phyloP scores from a whole-genome alignment of 371 early-diverging fungal genomes.

The Basidiobolus heterosporus region DNA sequence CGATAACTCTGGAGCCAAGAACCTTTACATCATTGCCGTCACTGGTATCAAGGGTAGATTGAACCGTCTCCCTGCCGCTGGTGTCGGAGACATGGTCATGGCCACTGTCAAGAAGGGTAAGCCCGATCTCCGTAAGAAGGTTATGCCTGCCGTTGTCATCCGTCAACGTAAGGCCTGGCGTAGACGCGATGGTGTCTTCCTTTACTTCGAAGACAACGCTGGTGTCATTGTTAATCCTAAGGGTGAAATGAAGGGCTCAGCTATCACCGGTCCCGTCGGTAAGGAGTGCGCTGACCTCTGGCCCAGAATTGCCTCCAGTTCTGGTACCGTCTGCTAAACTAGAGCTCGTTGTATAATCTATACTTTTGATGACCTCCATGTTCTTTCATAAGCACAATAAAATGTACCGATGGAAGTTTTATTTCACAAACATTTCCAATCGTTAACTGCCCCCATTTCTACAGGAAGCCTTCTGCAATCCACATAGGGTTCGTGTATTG shows the following conservation, averaged over 20 bases:
- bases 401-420: too few relatives aligned
- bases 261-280: slow-evolving; percentile 99
- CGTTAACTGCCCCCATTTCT: too few relatives aligned
- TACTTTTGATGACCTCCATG: too few relatives aligned
- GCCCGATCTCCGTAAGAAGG: slow-evolving; percentile 99
- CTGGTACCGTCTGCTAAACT: too few relatives aligned
- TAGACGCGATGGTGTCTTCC: slow-evolving; percentile 97
- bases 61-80: slow-evolving; percentile 97
- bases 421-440: too few relatives aligned
- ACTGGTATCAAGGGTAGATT: slow-evolving; percentile 92
- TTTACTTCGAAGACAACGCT: slow-evolving; percentile 97
- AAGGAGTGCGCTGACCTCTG: slow-evolving; percentile 99
- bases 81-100: slow-evolving; percentile 99
- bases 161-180: slow-evolving; percentile 99
- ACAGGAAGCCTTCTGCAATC: too few relatives aligned
- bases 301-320: slow-evolving; percentile 99
- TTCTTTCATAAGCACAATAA: too few relatives aligned
- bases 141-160: slow-evolving; percentile 97
- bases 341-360: slow-evolving; percentile 41
- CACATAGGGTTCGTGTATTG: too few relatives aligned
- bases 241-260: slow-evolving; percentile 99
- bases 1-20: slow-evolving; percentile 99
- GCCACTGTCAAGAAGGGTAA: slow-evolving; percentile 99
- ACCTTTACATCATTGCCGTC: slow-evolving; percentile 98
- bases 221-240: slow-evolving; percentile 97